These are phyloP conservation scores for Oryza brachyantha DNA, from an alignment of 176 grass and related monocot species.

Conservation along the genomic window DNA sequence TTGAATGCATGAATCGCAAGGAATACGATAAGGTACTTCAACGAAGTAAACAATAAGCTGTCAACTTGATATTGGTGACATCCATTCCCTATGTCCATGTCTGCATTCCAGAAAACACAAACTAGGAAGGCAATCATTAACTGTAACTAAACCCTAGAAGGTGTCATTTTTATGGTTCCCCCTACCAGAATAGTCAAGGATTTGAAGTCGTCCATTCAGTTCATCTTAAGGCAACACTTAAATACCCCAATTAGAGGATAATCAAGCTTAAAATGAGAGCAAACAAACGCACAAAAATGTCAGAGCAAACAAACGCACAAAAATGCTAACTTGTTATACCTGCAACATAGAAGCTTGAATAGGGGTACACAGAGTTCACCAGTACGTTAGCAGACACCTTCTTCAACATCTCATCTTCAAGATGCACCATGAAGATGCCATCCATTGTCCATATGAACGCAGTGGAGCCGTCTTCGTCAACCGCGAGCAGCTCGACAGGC, in stretches of 20 bases:
- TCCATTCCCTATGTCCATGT: no score
- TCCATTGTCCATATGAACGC: neutral
- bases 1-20: no score
- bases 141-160: no score
- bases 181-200: no score
- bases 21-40: no score
- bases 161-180: no score
- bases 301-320: neutral
- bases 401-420: neutral
- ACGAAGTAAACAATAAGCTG: no score
- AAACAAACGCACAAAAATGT: no score
- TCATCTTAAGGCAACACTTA: neutral
- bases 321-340: neutral
- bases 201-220: neutral
- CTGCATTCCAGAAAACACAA: no score
- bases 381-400: neutral
- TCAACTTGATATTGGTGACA: no score
- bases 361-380: neutral
- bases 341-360: slow-evolving; percentile 22
- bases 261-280: neutral
- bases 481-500: neutral
- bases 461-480: neutral
- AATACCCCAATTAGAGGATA: neutral
- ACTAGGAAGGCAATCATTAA: no score
- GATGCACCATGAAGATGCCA: neutral